Evolutionary conservation across 2,329 filamentous ascomycete species (phyloP).

Genomic region (Phaeoacremonium minimum): DNA sequence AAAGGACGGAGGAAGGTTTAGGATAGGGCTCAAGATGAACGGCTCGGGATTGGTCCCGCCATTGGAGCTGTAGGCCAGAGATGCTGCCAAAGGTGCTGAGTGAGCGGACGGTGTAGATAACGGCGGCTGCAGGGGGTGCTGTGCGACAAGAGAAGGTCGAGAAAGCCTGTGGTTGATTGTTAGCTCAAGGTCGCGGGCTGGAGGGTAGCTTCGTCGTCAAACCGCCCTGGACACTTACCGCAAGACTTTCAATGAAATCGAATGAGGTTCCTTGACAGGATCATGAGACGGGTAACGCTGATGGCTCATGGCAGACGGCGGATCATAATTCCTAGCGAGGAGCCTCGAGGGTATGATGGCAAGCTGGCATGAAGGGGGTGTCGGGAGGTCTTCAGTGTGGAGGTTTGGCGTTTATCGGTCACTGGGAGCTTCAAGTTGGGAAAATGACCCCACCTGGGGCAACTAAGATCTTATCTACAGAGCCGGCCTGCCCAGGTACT

Average conservation of each 20-base stretch:
- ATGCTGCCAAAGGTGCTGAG: slow-evolving; percentile 54
- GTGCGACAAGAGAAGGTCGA: slow-evolving; percentile 69
- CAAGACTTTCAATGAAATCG: slow-evolving; percentile 73
- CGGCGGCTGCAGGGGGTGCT: slow-evolving; percentile 56
- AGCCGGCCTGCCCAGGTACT: no score
- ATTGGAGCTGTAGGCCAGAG: slow-evolving; percentile 62
- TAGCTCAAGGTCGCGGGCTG: background rate
- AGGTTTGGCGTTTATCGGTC: slow-evolving; percentile 26
- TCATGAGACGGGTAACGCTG: slow-evolving; percentile 54
- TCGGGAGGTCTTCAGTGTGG: no score
- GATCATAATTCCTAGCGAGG: no score
- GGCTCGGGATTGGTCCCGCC: slow-evolving; percentile 44
- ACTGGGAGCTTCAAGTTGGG: no score
- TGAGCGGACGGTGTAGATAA: slow-evolving; percentile 31
- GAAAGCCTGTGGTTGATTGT: slow-evolving; percentile 64
- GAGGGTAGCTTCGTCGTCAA: slow-evolving; percentile 1
- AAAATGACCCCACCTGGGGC: no score
- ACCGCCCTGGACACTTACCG: no score
- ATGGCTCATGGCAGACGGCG: slow-evolving; percentile 49
- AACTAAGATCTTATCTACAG: no score
- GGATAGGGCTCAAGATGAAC: slow-evolving; percentile 57
- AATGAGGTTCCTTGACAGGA: slow-evolving; percentile 68
- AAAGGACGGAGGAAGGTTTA: slow-evolving; percentile 87
- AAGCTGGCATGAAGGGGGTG: no score
- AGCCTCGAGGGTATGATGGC: no score